phyloP scores from a whole-genome alignment of 2,329 filamentous ascomycete species.

The Fusarium concolor region DNA sequence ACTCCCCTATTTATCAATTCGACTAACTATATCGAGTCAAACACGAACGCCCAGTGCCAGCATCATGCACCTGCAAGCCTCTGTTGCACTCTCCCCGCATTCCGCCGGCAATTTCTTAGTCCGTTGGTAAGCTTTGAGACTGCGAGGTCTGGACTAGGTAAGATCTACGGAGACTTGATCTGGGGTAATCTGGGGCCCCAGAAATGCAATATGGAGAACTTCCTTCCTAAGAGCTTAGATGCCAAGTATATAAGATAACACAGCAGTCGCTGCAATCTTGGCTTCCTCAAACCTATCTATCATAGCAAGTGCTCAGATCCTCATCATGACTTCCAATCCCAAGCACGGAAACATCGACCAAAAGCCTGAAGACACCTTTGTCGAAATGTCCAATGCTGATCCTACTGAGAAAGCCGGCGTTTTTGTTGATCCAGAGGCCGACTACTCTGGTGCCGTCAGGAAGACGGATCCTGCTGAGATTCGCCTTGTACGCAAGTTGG shows the following conservation, averaged over 20 bases:
- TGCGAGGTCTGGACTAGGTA: background rate
- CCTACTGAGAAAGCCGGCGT: slow-evolving; percentile 40
- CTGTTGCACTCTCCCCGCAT: background rate
- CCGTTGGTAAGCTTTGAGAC: slow-evolving; percentile 23
- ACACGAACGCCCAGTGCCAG: background rate
- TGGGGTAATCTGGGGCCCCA: slow-evolving; percentile 34
- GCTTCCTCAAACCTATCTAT: background rate
- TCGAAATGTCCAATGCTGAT: slow-evolving; percentile 37
- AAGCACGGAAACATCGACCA: slow-evolving; percentile 41
- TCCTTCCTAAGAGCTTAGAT: too few species aligned
- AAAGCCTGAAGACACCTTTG: slow-evolving; percentile 42
- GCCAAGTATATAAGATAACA: slow-evolving; percentile 13
- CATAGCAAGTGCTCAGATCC: background rate
- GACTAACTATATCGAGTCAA: background rate
- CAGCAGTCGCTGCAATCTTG: background rate
- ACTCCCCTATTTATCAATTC: too few species aligned
- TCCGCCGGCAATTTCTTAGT: slow-evolving; percentile 22
- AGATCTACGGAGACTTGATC: slow-evolving; percentile 11
- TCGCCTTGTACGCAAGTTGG: slow-evolving; percentile 52
- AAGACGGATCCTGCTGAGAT: slow-evolving; percentile 52
- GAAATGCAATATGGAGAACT: background rate
- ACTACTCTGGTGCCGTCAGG: slow-evolving; percentile 51
- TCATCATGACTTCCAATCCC: slow-evolving; percentile 27
- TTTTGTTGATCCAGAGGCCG: slow-evolving; percentile 38
- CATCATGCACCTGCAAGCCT: background rate